Conservation (phyloP, 257 asterid species). For the Linaria vulgaris region DNA sequence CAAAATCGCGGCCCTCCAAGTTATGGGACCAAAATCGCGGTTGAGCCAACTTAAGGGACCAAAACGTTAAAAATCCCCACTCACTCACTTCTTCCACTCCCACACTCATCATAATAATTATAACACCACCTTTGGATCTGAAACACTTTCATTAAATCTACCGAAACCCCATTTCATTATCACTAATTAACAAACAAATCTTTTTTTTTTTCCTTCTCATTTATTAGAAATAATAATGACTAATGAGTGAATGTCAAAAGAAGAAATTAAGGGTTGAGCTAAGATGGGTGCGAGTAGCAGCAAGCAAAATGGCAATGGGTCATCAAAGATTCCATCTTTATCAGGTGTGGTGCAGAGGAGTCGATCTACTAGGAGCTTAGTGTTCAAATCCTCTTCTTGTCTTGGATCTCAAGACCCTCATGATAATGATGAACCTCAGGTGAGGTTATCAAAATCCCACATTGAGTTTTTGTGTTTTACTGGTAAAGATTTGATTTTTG, state of each 20-base stretch:
- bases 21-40: too few species aligned
- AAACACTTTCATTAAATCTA: background rate
- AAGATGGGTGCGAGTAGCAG: conserved; percentile 81
- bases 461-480: background rate
- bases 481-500: too few species aligned
- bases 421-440: conserved; percentile 47
- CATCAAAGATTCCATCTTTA: conserved; percentile 23
- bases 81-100: conserved; percentile 30
- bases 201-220: background rate
- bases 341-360: conserved; percentile 48
- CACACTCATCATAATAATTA: conserved; percentile 19
- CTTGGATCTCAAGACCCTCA: conserved; percentile 57
- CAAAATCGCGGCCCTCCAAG: too few species aligned
- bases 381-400: conserved; percentile 61
- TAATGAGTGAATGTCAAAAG: conserved; percentile 5
- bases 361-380: conserved; percentile 58
- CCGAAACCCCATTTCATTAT: too few species aligned
- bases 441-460: conserved; percentile 26
- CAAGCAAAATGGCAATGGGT: conserved; percentile 56
- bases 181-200: conserved; percentile 17
- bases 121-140: conserved; percentile 41
- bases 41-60: too few species aligned
- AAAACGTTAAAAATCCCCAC: too few species aligned
- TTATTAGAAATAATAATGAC: background rate
- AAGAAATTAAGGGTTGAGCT: background rate